Evolutionary conservation across 2,329 filamentous ascomycete genomes (phyloP), one percentile per base, ranked within the genome.

Genomic region (Fusarium concolor): DNA sequence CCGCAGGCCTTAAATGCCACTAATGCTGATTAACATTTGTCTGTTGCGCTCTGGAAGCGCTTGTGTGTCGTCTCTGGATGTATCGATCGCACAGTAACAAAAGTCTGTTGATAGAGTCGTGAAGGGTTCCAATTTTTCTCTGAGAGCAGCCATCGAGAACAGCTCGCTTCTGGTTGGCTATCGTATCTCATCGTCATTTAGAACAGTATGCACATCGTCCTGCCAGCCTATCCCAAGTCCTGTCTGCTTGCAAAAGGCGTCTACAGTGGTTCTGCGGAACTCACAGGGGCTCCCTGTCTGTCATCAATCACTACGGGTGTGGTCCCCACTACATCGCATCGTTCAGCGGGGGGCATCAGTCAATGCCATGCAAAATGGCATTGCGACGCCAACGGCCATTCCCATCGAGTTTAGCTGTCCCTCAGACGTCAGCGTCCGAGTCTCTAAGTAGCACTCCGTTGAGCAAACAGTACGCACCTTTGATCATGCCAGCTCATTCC

Each of bases 341-440:
- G 67, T 52, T 65, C 63, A 56, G 65, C 53, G 68, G 65, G 60
- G 58, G 58, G 43, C 66, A 64, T 74, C 71, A 72, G 63, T 74
- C 70, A 74, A 73, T 69, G 66, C 72, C 71, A 74, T 74, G 59
- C 53, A 56, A 63, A 68, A 73, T 67, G 68, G 72, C 68, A 73
- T 71, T 74, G 70, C 71, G 67, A 74, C 71, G 68, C 66, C 68
- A 60, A 67, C 71, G 68, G 59, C 68, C 71, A 74, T 74, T 71
- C 71, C 71, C 64, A 65, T 74, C 61, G 71, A 68, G 56, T 71
- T 68, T 68, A 71, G 69, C 60, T 74, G 65, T 71, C 56, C 42
- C 66, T 61, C 63, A 73, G 70, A 71, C 68, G 68, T 74, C 70
- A 74, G 69, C 65, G 46, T 64, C 66, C 70, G 59, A 65, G 62